A percentile compares a stretch with the other conserved stretches of the same genome.
phyloP scores from a whole-genome alignment of 768 basidiomycete genomes.

The Tephrocybe sp. region DNA sequence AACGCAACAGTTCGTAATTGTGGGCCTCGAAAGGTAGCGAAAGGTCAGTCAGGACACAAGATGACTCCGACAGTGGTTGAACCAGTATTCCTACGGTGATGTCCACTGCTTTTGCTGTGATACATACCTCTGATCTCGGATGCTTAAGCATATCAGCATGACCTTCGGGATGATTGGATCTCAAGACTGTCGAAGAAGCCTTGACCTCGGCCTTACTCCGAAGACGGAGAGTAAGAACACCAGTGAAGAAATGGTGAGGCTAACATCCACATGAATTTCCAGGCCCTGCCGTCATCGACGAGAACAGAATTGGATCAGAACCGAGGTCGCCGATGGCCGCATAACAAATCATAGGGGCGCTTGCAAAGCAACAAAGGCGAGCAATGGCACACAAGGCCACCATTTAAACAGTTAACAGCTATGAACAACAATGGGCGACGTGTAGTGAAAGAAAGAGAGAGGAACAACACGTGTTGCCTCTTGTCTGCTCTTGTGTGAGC shows the following conservation, averaged over 20 bases:
- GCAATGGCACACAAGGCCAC: neutral
- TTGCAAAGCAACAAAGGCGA: neutral
- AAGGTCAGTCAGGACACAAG: no score
- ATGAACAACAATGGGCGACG: neutral
- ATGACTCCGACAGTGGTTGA: no score
- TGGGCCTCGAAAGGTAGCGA: no score
- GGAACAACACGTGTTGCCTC: conserved; percentile 10
- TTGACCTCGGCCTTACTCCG: neutral
- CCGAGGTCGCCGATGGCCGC: no score
- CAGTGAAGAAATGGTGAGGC: neutral
- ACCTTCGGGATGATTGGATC: neutral
- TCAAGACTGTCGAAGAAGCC: neutral
- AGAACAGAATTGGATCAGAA: no score
- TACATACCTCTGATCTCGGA: neutral
- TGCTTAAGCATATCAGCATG: neutral
- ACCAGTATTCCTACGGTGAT: neutral
- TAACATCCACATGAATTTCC: neutral
- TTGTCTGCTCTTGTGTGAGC: neutral
- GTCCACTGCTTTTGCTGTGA: neutral
- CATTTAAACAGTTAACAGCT: neutral
- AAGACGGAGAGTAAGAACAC: neutral
- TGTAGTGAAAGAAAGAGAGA: neutral
- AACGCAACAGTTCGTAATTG: no score
- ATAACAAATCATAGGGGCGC: no score
- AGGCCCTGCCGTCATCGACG: neutral